Conservation (phyloP, 768 basidiomycete species). For the Pleurotus tuber-regium region DNA sequence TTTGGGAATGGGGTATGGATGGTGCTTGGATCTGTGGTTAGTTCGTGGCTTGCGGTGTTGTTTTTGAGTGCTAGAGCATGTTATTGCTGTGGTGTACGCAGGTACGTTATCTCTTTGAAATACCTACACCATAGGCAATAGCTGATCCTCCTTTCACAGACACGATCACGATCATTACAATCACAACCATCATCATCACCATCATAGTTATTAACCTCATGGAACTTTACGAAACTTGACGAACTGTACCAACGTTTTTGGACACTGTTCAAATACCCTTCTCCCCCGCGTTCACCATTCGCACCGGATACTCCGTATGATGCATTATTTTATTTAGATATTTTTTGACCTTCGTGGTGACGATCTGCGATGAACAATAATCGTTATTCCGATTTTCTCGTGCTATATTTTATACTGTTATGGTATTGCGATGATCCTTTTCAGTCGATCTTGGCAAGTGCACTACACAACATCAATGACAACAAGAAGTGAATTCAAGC, state of each 20-base stretch:
- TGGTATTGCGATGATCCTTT: too few species aligned
- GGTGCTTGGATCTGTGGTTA: constrained; percentile 51
- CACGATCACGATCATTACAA: constrained; percentile 10
- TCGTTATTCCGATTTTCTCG: too few species aligned
- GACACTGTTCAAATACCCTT: too few species aligned
- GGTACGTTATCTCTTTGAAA: constrained; percentile 24
- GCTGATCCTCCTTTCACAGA: not conserved
- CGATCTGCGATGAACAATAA: too few species aligned
- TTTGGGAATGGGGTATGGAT: constrained; percentile 79
- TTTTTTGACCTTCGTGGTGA: too few species aligned
- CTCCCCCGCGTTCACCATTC: too few species aligned
- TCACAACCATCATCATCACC: constrained; percentile 1
- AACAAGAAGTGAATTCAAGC: not conserved
- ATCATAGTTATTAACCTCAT: constrained; percentile 2
- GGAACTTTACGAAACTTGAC: not conserved
- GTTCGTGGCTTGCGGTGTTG: constrained; percentile 61
- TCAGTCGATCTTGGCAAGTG: too few species aligned
- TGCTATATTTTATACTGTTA: too few species aligned
- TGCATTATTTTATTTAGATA: too few species aligned
- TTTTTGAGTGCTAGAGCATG: constrained; percentile 63
- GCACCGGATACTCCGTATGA: too few species aligned
- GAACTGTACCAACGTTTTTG: too few species aligned
- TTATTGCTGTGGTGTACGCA: constrained; percentile 64
- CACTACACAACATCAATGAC: too few species aligned
- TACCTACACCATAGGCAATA: not conserved